Conservation (phyloP, 202 grass and related monocot genomes). For the Schoenoplectus tabernaemontani region DNA sequence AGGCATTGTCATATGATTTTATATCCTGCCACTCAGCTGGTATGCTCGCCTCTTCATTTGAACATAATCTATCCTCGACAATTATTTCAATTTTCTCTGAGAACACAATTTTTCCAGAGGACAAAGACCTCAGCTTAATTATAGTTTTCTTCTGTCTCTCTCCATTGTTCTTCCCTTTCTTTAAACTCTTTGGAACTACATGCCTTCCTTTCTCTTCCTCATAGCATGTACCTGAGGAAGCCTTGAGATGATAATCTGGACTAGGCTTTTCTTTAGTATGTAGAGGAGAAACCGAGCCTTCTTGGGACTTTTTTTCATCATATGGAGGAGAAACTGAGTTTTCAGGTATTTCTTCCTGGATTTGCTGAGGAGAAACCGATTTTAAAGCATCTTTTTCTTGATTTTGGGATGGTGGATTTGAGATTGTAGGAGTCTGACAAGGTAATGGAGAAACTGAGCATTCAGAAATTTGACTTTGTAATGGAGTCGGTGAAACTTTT, state of each 20-base stretch:
- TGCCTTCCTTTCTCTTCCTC: constrained; percentile 17
- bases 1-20: constrained; percentile 15
- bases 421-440: background rate
- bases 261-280: constrained; percentile 19
- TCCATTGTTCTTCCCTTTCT: background rate
- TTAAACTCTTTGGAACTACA: background rate
- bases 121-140: constrained; percentile 35
- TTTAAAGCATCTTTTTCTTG: background rate
- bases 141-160: constrained; percentile 20
- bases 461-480: background rate
- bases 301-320: background rate
- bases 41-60: background rate
- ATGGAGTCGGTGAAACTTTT: background rate
- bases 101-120: constrained; percentile 29
- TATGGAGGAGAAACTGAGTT: background rate
- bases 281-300: constrained; percentile 3
- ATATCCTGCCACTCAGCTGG: constrained; percentile 54
- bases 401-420: background rate
- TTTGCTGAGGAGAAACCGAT: background rate
- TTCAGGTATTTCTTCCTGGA: background rate
- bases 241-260: constrained; percentile 51
- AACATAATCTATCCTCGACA: background rate
- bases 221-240: constrained; percentile 55
- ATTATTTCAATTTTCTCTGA: constrained; percentile 18
- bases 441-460: background rate